These are phyloP conservation scores for Dryas octopetala DNA, from an alignment of 306 rosid species.

Conservation along the genomic window DNA sequence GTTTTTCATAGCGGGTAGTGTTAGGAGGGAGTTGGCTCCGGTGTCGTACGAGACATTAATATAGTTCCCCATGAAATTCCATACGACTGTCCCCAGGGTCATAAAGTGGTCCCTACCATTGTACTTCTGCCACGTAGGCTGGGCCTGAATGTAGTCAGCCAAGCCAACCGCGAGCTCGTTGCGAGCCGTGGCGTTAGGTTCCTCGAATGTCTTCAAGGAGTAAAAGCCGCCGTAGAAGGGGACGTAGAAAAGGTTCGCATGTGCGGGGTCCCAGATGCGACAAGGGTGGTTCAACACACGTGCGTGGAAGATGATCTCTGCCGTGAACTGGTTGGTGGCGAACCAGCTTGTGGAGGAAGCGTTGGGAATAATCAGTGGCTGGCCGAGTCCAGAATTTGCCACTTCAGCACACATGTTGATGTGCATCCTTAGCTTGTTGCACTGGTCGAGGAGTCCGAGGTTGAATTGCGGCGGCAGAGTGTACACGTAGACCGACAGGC, in stretches of 20 bases:
- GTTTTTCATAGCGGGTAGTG: slow-evolving; percentile 55
- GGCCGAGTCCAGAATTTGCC: slow-evolving; percentile 73
- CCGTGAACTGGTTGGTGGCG: slow-evolving; percentile 80
- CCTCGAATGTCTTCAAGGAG: slow-evolving; percentile 62
- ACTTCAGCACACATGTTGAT: slow-evolving; percentile 90
- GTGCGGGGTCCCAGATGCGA: slow-evolving; percentile 58
- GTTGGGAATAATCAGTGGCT: slow-evolving; percentile 18
- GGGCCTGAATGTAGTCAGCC: slow-evolving; percentile 26
- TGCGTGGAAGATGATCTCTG: slow-evolving; percentile 82
- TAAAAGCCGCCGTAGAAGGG: slow-evolving; percentile 90
- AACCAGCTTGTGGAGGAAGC: slow-evolving; percentile 39
- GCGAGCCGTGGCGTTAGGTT: slow-evolving; percentile 46
- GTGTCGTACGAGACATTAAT: slow-evolving; percentile 34
- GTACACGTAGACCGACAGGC: slow-evolving; percentile 51
- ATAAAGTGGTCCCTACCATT: slow-evolving; percentile 67
- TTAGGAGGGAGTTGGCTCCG: slow-evolving; percentile 68
- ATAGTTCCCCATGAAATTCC: slow-evolving; percentile 73
- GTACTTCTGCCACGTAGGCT: slow-evolving; percentile 37
- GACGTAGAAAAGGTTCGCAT: slow-evolving; percentile 61
- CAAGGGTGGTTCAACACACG: slow-evolving; percentile 74
- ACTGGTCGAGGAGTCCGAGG: slow-evolving; percentile 47
- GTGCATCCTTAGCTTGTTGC: slow-evolving; percentile 61
- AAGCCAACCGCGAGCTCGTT: slow-evolving; percentile 54
- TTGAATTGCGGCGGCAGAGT: slow-evolving; percentile 65
- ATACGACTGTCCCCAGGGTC: slow-evolving; percentile 71